Conservation (phyloP, 2,329 filamentous ascomycete species). For the Zymoseptoria passerinii region DNA sequence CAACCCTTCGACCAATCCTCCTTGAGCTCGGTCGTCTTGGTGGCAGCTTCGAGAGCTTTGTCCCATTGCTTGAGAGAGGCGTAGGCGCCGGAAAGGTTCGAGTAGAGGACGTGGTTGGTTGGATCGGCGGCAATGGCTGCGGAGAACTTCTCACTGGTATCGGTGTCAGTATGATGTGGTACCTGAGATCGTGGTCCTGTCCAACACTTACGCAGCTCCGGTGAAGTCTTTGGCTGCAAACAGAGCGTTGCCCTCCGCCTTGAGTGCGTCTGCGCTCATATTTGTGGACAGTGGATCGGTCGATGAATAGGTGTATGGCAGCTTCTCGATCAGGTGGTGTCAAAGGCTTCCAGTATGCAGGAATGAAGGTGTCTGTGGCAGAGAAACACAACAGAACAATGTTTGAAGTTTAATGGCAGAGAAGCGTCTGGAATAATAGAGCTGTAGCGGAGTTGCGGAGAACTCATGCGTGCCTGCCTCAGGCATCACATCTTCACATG, state of each 20-base stretch:
- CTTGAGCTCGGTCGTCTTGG: slow-evolving; percentile 90
- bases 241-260: slow-evolving; percentile 88
- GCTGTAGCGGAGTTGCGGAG: too few species aligned
- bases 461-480: too few species aligned
- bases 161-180: slow-evolving; percentile 2
- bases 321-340: too few species aligned
- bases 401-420: too few species aligned
- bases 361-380: too few species aligned
- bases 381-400: too few species aligned
- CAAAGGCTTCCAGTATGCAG: too few species aligned
- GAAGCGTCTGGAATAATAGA: too few species aligned
- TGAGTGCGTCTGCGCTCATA: slow-evolving; percentile 63
- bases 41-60: slow-evolving; percentile 77
- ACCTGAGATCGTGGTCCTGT: not conserved
- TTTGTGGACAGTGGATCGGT: slow-evolving; percentile 1
- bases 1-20: slow-evolving; percentile 97
- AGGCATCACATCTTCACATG: too few species aligned
- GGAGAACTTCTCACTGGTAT: slow-evolving; percentile 76
- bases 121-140: slow-evolving; percentile 85
- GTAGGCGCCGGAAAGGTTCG: slow-evolving; percentile 82
- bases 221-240: slow-evolving; percentile 96
- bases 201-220: slow-evolving; percentile 72
- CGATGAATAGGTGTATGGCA: not conserved
- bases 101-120: slow-evolving; percentile 92
- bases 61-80: slow-evolving; percentile 86